Conservation (phyloP, 78 protist species). For the Pelomyxa schiedti region DNA sequence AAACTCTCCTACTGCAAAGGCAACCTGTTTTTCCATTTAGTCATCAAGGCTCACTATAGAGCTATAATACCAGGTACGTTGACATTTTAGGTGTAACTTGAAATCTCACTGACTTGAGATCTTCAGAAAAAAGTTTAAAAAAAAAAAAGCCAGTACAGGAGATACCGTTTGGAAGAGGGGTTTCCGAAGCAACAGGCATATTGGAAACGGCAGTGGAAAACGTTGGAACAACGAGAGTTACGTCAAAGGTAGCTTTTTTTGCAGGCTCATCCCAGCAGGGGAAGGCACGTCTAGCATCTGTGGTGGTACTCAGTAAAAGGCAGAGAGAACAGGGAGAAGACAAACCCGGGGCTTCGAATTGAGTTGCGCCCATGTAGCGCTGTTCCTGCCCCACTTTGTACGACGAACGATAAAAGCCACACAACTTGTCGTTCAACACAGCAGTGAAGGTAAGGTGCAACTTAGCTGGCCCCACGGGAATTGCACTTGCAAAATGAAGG, state of each 20-base stretch:
- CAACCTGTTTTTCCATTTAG: too few species aligned
- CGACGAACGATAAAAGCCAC: slow-evolving; percentile 41
- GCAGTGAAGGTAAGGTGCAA: slow-evolving; percentile 5
- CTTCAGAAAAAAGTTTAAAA: too few species aligned
- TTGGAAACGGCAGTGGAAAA: slow-evolving; percentile 15
- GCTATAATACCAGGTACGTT: slow-evolving; percentile 75
- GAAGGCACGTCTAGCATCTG: slow-evolving; percentile 29
- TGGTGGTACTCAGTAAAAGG: too few species aligned
- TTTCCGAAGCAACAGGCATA: background rate
- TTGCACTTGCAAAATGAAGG: slow-evolving; percentile 1
- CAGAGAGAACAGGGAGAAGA: too few species aligned
- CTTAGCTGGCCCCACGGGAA: background rate
- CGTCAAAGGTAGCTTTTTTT: slow-evolving; percentile 17
- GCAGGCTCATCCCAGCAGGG: slow-evolving; percentile 36
- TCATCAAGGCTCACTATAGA: too few species aligned
- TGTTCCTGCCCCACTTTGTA: background rate
- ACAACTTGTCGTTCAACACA: slow-evolving; percentile 28
- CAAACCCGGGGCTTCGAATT: slow-evolving; percentile 38
- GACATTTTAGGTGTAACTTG: slow-evolving; percentile 59
- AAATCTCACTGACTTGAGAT: background rate
- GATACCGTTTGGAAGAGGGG: background rate
- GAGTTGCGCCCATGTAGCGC: slow-evolving; percentile 6
- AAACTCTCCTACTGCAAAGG: slow-evolving; percentile 71
- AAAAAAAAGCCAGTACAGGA: background rate
- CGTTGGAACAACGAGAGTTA: background rate